Percentiles rank a stretch among this genome's conserved stretches.
Evolutionary conservation across 768 basidiomycete genomes (phyloP).

Genomic region (Floccularia luteovirens): DNA sequence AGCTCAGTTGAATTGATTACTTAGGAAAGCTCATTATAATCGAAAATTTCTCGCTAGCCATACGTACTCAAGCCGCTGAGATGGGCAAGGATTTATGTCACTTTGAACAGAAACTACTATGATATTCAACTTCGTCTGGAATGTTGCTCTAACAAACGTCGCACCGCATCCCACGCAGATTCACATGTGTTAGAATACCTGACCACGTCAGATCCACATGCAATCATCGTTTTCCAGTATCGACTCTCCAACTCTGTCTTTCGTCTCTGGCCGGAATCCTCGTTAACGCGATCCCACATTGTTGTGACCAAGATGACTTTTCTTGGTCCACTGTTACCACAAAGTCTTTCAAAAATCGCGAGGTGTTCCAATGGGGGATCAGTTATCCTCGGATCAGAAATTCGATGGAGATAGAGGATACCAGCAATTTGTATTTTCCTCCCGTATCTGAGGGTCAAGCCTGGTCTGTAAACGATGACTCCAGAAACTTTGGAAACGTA

Average conservation of each 20-base stretch:
- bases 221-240: not conserved
- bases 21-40: not conserved
- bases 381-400: constrained; percentile 1
- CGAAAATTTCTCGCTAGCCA: not conserved
- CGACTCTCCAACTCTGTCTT: not conserved
- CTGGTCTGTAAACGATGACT: not conserved
- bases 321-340: not conserved
- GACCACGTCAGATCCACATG: not conserved
- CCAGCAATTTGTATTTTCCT: constrained; percentile 7
- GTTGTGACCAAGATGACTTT: not conserved
- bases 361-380: not conserved
- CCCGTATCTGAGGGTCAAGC: not conserved
- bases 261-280: not conserved
- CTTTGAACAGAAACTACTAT: not conserved
- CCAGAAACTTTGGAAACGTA: too few relatives aligned
- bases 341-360: not conserved
- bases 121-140: not conserved
- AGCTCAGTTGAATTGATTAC: not conserved
- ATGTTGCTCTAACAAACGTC: not conserved
- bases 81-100: not conserved
- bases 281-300: not conserved
- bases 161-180: not conserved
- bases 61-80: not conserved
- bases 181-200: not conserved
- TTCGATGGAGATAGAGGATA: not conserved